Evolutionary conservation across 2,329 filamentous ascomycete species (phyloP), one percentile per base, ranked within the genome.

Genomic region (Hymenoscyphus fructigenus): DNA sequence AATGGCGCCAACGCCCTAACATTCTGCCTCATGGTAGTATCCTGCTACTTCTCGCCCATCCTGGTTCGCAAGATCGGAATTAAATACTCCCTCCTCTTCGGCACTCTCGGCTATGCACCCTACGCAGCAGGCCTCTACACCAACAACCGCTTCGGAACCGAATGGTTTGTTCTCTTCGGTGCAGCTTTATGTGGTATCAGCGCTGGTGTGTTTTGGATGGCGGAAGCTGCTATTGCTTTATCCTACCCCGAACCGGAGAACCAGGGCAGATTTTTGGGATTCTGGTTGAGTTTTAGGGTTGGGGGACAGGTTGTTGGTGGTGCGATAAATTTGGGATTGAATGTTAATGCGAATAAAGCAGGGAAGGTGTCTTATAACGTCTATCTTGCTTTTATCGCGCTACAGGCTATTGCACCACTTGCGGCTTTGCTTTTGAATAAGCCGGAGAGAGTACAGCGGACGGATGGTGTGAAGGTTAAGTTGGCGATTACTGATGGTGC

Each of bases 181-280:
- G 71, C 72, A 0, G 71, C 70, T 0, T 57, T 70, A 0, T 74
- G 72, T 62, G 73, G 73, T 1, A 70, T 75, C 20, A 66, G 65
- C 2, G 89, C 90, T 0, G 90, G 90, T 0, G 80, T 92, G 0
- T 92, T 92, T 76, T 92, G 90, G 90, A 88, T 88, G 81, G 85
- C 89, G 0, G 90, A 92, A 76, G 88, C 88, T 0, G 89, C 90
- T 0, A 90, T 92, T 64, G 89, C 89, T 0, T 84, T 92, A 23
- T 82, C 86, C 0, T 92, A 92, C 68, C 89, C 89, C 0, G 89
- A 92, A 70, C 88, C 88, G 0, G 86, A 85, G 72, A 90, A 90
- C 58, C 83, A 85, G 61, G 88, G 87, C 0, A 83, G 83, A 17
- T 85, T 87, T 20, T 78, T 92, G 0, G 89, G 88, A 0, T 87